Percentiles rank a stretch among this genome's conserved stretches.
Evolutionary conservation across 108 stramenopile species (phyloP).

Genomic region (Fragilaria radians): DNA sequence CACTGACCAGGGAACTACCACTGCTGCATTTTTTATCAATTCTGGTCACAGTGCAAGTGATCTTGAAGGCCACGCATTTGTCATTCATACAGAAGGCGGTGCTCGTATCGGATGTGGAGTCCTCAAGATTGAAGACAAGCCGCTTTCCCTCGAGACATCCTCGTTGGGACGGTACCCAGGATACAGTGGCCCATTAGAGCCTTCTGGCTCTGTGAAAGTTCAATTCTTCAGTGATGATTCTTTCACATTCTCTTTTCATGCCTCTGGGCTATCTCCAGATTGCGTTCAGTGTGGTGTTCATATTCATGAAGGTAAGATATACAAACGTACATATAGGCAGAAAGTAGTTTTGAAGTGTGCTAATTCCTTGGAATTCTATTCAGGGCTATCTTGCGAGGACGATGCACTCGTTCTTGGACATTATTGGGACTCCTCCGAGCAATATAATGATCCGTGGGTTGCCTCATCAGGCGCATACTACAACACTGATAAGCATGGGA

Average conservation of each 20-base stretch:
- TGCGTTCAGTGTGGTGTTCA: conserved; percentile 25
- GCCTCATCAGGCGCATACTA: conserved; percentile 5
- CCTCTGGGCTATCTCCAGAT: neutral
- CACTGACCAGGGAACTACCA: no score
- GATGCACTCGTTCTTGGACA: neutral
- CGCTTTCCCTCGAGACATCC: no score
- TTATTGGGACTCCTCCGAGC: neutral
- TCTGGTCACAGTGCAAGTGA: no score
- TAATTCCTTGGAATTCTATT: conserved; percentile 1
- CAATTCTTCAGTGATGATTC: neutral
- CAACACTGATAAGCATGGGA: conserved; percentile 7
- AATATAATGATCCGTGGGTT: conserved; percentile 10
- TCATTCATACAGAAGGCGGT: no score
- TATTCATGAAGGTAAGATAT: conserved; percentile 11
- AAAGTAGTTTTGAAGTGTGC: conserved; percentile 13
- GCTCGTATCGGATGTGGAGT: conserved; percentile 22
- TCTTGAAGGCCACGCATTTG: no score
- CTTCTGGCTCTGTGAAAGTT: neutral
- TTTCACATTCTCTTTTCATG: neutral
- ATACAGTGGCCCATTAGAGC: neutral
- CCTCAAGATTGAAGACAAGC: no score
- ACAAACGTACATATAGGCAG: neutral
- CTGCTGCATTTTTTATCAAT: no score
- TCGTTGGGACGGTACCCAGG: neutral
- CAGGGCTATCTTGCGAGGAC: neutral